A percentile compares a stretch with the other conserved stretches of the same genome.
These are phyloP conservation scores for Talaromyces adpressus DNA, from an alignment of 495 filamentous ascomycete species.

Conservation along the genomic window DNA sequence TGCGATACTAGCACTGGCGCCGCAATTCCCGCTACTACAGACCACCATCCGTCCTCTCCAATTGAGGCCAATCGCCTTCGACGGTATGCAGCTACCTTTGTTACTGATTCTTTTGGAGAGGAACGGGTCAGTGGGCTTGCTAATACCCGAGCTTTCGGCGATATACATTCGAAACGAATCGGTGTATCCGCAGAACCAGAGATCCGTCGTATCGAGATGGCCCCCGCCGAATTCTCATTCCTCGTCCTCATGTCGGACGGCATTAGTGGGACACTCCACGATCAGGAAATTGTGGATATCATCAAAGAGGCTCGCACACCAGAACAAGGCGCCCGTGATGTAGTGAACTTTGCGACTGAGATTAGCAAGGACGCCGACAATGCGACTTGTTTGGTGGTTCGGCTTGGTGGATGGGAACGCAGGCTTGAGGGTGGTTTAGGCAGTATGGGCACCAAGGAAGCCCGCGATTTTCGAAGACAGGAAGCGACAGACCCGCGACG, in stretches of 20 bases:
- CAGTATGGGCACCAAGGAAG: conserved; percentile 82
- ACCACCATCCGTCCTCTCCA: conserved; percentile 87
- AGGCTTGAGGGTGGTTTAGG: conserved; percentile 81
- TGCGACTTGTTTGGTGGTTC: conserved; percentile 86
- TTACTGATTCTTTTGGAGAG: conserved; percentile 95
- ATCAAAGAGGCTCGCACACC: conserved; percentile 90
- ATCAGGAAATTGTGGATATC: conserved; percentile 94
- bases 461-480: conserved; percentile 72
- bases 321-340: conserved; percentile 69
- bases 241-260: conserved; percentile 84
- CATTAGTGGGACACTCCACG: conserved; percentile 69
- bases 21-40: conserved; percentile 71
- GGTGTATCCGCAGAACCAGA: conserved; percentile 94
- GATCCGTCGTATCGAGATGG: conserved; percentile 63
- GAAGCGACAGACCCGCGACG: conserved; percentile 82
- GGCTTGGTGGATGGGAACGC: conserved; percentile 93
- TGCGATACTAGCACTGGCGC: conserved; percentile 73
- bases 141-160: conserved; percentile 90
- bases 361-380: conserved; percentile 80
- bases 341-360: conserved; percentile 84
- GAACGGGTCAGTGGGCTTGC: conserved; percentile 90
- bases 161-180: conserved; percentile 82
- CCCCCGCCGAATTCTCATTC: conserved; percentile 78
- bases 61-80: conserved; percentile 75
- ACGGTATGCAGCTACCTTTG: conserved; percentile 76